A percentile compares a stretch with the other conserved stretches of the same genome.
Evolutionary conservation across 306 rosid species (phyloP).

Genomic region (Cucumis melo): DNA sequence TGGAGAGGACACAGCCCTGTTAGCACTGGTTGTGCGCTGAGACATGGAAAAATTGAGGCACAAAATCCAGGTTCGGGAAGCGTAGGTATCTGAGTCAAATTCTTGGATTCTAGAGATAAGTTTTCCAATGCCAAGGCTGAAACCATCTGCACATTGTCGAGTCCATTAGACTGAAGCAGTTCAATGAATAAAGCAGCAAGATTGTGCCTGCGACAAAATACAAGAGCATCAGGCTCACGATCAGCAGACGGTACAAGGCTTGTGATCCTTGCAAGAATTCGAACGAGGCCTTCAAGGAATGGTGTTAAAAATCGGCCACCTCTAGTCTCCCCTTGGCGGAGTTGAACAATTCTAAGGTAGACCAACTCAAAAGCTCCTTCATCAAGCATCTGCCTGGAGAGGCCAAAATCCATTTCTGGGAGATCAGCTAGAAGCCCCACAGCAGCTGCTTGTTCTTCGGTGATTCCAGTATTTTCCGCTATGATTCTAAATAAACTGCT

Average conservation of each 20-base stretch:
- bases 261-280: slow-evolving; percentile 75
- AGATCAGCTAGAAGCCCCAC: slow-evolving; percentile 81
- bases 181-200: slow-evolving; percentile 66
- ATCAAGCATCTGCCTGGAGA: slow-evolving; percentile 88
- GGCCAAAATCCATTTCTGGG: slow-evolving; percentile 95
- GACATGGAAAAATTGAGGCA: slow-evolving; percentile 60
- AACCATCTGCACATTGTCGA: slow-evolving; percentile 85
- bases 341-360: slow-evolving; percentile 34
- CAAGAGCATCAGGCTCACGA: slow-evolving; percentile 49
- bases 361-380: slow-evolving; percentile 68
- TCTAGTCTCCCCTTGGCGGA: slow-evolving; percentile 69
- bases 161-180: slow-evolving; percentile 74
- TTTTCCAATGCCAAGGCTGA: slow-evolving; percentile 90
- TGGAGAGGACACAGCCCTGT: slow-evolving; percentile 73
- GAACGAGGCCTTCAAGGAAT: slow-evolving; percentile 78
- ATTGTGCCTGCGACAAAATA: slow-evolving; percentile 55
- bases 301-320: slow-evolving; percentile 84
- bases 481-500: slow-evolving; percentile 66
- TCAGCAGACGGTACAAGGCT: slow-evolving; percentile 46
- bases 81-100: slow-evolving; percentile 55
- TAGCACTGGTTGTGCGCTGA: slow-evolving; percentile 42
- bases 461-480: slow-evolving; percentile 66
- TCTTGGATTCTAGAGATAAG: slow-evolving; percentile 60
- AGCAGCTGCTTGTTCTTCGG: slow-evolving; percentile 93
- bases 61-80: slow-evolving; percentile 50